Percentiles rank a stretch among this genome's conserved stretches.
Evolutionary conservation across 2,329 filamentous ascomycete species (phyloP).

Genomic region (Hypoxylon sp.): DNA sequence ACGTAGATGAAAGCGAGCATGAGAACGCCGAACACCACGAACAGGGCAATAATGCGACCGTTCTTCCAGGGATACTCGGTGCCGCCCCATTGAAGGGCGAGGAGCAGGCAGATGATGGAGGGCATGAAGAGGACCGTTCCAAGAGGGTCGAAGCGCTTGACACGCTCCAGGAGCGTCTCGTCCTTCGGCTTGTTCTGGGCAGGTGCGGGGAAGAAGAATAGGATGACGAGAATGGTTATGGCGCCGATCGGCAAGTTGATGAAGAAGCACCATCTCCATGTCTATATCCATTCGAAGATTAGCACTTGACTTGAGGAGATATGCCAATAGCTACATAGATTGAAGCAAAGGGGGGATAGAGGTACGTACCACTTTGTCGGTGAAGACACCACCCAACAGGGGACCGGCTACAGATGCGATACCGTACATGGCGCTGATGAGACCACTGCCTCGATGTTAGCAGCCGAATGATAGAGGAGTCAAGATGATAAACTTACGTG

Average conservation of each 20-base stretch:
- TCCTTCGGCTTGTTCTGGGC: conserved; percentile 20
- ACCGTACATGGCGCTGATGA: conserved; percentile 57
- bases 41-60: conserved; percentile 54
- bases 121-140: conserved; percentile 52
- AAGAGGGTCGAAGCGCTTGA: conserved; percentile 50
- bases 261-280: conserved; percentile 55
- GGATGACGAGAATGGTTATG: conserved; percentile 47
- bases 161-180: conserved; percentile 38
- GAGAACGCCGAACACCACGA: conserved; percentile 54
- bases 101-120: conserved; percentile 60
- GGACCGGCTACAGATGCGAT: conserved; percentile 57
- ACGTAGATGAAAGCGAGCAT: conserved; percentile 54
- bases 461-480: background rate
- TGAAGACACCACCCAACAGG: conserved; percentile 53
- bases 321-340: background rate
- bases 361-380: conserved; percentile 52
- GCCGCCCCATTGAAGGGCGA: conserved; percentile 65
- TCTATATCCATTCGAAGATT: conserved; percentile 22
- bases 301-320: background rate
- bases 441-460: conserved; percentile 32
- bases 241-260: conserved; percentile 55
- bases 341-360: background rate
- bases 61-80: conserved; percentile 56
- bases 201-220: conserved; percentile 48
- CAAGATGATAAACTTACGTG: conserved; percentile 18